Percentiles rank a stretch among this genome's conserved stretches.
These are phyloP conservation scores for Rhodamnia rubescens DNA, from an alignment of 345 rosid genomes.

Conservation along the genomic window DNA sequence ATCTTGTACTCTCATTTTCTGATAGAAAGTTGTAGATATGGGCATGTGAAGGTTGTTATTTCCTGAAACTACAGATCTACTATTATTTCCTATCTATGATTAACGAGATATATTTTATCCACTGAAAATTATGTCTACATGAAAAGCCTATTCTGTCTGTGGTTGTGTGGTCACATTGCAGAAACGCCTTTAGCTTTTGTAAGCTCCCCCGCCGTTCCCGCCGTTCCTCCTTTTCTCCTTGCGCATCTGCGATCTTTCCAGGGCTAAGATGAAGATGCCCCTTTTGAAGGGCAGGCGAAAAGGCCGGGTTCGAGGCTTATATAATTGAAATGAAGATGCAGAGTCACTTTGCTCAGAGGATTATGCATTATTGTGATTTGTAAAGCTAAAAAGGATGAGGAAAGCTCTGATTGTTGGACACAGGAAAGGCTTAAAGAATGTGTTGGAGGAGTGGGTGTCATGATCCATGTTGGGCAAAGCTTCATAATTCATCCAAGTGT, in stretches of 20 bases:
- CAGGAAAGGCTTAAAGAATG: neutral
- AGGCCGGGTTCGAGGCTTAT: neutral
- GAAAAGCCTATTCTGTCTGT: neutral
- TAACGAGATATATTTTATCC: neutral
- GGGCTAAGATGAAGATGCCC: neutral
- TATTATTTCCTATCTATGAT: neutral
- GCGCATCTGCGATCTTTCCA: neutral
- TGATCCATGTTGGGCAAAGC: neutral
- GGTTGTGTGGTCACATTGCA: neutral
- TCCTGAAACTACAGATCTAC: neutral
- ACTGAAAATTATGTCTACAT: neutral
- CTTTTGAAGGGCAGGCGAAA: neutral
- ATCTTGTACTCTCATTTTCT: slow-evolving; percentile 26
- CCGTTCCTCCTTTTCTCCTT: neutral
- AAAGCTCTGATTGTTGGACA: neutral
- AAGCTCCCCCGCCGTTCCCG: too few species aligned
- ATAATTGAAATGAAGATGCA: neutral
- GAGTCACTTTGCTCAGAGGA: neutral
- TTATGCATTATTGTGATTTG: neutral
- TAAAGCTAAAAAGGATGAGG: neutral
- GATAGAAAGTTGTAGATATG: slow-evolving; percentile 51
- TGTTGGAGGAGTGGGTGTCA: slow-evolving; percentile 12
- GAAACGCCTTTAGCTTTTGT: neutral
- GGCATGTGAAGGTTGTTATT: slow-evolving; percentile 16
- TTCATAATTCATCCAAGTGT: neutral